Base-by-base conservation (phyloP, 1,284 basidiomycete genomes). In the Heterobasidion irregulare region DNA sequence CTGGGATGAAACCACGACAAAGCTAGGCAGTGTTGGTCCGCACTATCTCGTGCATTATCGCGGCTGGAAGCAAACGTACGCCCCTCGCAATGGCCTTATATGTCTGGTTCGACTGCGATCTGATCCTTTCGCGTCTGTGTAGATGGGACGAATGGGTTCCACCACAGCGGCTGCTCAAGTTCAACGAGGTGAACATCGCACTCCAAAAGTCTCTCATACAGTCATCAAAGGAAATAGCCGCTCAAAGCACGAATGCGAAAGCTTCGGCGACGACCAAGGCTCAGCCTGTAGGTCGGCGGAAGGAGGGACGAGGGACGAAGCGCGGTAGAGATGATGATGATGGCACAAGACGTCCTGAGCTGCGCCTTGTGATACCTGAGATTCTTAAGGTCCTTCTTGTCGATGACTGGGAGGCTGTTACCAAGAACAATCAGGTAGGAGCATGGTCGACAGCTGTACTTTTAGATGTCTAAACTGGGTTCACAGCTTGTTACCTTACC, bases 31-130 rank as follows among this genome's bases (percentile, higher is more conserved):
- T 6, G 71, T 81, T 1, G 94, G 94, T 1, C 83, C 84, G 6
- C 92, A 97, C 64, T 99, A 93, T 70, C 87, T 91, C 60, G 95
- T 99, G 26, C 97, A 99, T 71, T 99, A 99, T 78, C 95, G 97
- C 69, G 97, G 97, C 5, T 99, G 97, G 97, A 99, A 98, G 70
- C 91, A 94, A 71, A 95, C 92, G 86, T 95, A 68, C 70, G 92
- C 80, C n/a, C 43, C 36, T 26, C 26, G 26, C 26, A 26, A 26
- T 5, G 26, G 0, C 26, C 26, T 26, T 33, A 12, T 43, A 16
- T 26, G 6, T 47, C 47, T 35, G 8, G 33, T 35, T n/a, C 10
- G 38, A 41, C 10, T 41, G 6, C 38, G n/a, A 41, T 41, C n/a
- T 41, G 38, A 41, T 41, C 33, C 16, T 6, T 8, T 50, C 49